Evolutionary conservation across 2,329 filamentous ascomycete species (phyloP).

Genomic region (Stagonosporopsis tanaceti): DNA sequence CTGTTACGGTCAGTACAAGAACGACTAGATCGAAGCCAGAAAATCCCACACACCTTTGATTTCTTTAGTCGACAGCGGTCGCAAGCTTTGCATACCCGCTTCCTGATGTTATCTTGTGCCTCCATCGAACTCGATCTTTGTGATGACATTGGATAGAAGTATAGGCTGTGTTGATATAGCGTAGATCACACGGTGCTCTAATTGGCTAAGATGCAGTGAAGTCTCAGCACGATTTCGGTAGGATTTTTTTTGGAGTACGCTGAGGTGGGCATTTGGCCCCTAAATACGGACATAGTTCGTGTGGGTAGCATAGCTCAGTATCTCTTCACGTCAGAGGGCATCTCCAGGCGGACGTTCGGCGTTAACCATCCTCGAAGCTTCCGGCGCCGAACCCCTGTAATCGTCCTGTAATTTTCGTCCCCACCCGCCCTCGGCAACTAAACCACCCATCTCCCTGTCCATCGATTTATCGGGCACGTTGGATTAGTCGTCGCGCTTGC

Average conservation of each 20-base stretch:
- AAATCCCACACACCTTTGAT: conserved; percentile 62
- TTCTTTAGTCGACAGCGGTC: conserved; percentile 72
- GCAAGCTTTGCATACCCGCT: conserved; percentile 72
- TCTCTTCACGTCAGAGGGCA: conserved; percentile 50
- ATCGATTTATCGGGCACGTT: conserved; percentile 45
- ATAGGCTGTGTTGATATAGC: conserved; percentile 1
- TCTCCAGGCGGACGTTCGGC: conserved; percentile 48
- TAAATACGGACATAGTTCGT: conserved; percentile 40
- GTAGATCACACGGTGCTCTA: conserved; percentile 7
- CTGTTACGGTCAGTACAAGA: conserved; percentile 42
- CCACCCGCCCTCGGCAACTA: conserved; percentile 32
- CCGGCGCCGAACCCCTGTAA: conserved; percentile 15
- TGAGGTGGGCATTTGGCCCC: conserved; percentile 35
- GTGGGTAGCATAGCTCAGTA: conserved; percentile 50
- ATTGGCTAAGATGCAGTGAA: conserved; percentile 14
- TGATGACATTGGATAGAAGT: conserved; percentile 38
- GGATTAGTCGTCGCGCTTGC: conserved; percentile 43
- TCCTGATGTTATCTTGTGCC: conserved; percentile 60
- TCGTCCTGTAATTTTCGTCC: conserved; percentile 39
- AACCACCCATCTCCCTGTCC: conserved; percentile 40
- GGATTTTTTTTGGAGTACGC: conserved; percentile 9
- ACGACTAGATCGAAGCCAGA: neutral
- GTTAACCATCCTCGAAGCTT: conserved; percentile 14
- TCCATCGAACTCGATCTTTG: conserved; percentile 51
- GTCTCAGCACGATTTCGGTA: conserved; percentile 15